Conservation (phyloP, 129 eudicot species). For the Helichrysum umbraculigerum region DNA sequence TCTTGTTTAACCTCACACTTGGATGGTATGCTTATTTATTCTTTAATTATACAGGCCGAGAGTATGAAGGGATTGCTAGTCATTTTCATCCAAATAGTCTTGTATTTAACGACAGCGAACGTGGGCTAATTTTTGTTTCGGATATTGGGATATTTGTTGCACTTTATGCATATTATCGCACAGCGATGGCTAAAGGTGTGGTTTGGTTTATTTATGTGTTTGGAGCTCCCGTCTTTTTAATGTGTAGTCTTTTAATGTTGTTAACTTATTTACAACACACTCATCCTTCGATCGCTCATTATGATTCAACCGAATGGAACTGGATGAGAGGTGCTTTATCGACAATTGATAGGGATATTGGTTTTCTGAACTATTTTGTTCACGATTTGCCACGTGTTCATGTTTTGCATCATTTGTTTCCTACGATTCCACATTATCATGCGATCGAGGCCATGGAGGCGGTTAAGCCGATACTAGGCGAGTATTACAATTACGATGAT, state of each 20-base stretch:
- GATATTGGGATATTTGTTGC: conserved; percentile 27
- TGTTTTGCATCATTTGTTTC: conserved; percentile 38
- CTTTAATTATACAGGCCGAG: conserved; percentile 24
- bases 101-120: conserved; percentile 28
- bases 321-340: conserved; percentile 32
- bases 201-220: conserved; percentile 16
- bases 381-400: conserved; percentile 26
- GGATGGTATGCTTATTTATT: conserved; percentile 33
- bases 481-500: conserved; percentile 30
- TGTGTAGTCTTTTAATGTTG: conserved; percentile 19
- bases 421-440: conserved; percentile 36
- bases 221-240: conserved; percentile 19
- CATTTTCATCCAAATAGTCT: conserved; percentile 32
- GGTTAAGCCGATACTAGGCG: conserved; percentile 34
- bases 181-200: conserved; percentile 19
- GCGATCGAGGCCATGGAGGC: conserved; percentile 30
- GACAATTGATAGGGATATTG: conserved; percentile 31
- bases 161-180: conserved; percentile 6
- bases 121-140: conserved; percentile 8
- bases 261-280: conserved; percentile 31
- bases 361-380: conserved; percentile 27
- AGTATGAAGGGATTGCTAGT: conserved; percentile 23
- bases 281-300: conserved; percentile 29
- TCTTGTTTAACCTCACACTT: conserved; percentile 10
- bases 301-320: conserved; percentile 26